Evolutionary conservation across 2,329 filamentous ascomycete species (phyloP).

Genomic region (Penicillium rolfsii): DNA sequence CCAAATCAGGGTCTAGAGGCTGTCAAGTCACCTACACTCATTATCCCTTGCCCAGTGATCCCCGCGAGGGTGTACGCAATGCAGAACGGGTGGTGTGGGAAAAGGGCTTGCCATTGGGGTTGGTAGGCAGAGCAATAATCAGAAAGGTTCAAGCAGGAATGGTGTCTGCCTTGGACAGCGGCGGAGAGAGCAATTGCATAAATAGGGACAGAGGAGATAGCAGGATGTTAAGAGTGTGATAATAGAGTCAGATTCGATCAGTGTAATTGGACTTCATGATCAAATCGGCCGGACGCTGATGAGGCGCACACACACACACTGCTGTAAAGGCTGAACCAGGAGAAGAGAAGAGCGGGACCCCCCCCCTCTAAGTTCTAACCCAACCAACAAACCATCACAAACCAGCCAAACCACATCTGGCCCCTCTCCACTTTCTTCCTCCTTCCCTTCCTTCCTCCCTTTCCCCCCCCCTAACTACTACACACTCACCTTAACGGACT

Average conservation of each 20-base stretch:
- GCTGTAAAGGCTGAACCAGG: too few relatives aligned
- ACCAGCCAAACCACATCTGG: slow-evolving; percentile 26
- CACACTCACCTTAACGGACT: slow-evolving; percentile 26
- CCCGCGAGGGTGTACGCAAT: slow-evolving; percentile 12
- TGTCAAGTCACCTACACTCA: neutral
- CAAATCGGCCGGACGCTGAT: too few relatives aligned
- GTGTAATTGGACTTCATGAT: neutral
- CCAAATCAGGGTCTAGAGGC: neutral
- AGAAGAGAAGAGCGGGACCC: too few relatives aligned
- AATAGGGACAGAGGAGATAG: neutral
- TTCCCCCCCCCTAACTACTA: slow-evolving; percentile 34
- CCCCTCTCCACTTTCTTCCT: slow-evolving; percentile 26
- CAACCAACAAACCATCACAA: slow-evolving; percentile 34
- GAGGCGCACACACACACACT: too few relatives aligned
- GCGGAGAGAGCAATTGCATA: neutral
- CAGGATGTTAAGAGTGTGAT: too few relatives aligned
- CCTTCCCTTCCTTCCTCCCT: slow-evolving; percentile 27
- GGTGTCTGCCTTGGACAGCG: slow-evolving; percentile 10
- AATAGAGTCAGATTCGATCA: neutral
- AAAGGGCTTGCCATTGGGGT: neutral
- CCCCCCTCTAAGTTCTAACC: neutral
- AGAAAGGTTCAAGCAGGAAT: neutral
- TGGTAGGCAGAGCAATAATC: slow-evolving; percentile 3
- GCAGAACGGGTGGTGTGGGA: neutral
- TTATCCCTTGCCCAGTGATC: neutral